Percentiles rank a stretch among this genome's conserved stretches.
Evolutionary conservation across 495 filamentous ascomycete genomes (phyloP).

Genomic region (Jackrogersella minutella): DNA sequence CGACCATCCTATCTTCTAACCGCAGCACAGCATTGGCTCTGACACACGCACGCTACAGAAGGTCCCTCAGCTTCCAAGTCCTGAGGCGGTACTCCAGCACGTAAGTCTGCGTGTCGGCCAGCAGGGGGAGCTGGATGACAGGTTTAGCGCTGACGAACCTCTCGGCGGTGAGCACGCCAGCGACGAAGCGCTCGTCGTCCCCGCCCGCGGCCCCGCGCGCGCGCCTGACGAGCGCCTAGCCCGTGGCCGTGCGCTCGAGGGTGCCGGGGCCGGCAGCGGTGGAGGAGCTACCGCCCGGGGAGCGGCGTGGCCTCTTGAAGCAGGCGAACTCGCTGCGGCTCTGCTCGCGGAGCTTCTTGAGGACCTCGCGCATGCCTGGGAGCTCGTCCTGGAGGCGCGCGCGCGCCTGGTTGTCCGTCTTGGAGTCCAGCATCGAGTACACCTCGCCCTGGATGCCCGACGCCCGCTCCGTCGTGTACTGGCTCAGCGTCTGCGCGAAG

Average conservation of each 20-base stretch:
- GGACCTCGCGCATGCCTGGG: slow-evolving; percentile 81
- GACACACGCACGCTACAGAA: not conserved
- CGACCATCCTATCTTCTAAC: not conserved
- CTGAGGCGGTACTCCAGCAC: slow-evolving; percentile 26
- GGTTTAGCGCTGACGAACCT: slow-evolving; percentile 1
- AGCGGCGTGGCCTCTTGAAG: slow-evolving; percentile 65
- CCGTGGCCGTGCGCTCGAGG: slow-evolving; percentile 42
- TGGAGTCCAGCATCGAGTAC: slow-evolving; percentile 85
- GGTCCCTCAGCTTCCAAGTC: slow-evolving; percentile 10
- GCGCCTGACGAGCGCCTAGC: slow-evolving; percentile 35
- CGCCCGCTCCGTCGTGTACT: slow-evolving; percentile 86
- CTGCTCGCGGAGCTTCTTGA: slow-evolving; percentile 84
- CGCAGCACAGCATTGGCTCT: no score
- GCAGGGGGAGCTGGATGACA: slow-evolving; percentile 3
- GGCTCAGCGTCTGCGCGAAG: slow-evolving; percentile 87
- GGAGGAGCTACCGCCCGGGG: not conserved
- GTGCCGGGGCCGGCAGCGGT: not conserved
- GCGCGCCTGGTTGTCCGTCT: slow-evolving; percentile 86
- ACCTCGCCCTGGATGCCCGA: slow-evolving; percentile 81
- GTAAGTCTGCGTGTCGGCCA: slow-evolving; percentile 10
- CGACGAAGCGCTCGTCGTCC: not conserved
- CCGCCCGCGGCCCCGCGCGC: not conserved
- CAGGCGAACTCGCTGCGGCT: slow-evolving; percentile 87
- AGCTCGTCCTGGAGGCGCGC: slow-evolving; percentile 82
- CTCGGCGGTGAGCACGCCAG: no score